phyloP scores from a whole-genome alignment of 192 early-diverging fungal species.

The Umbelopsis ramanniana region DNA sequence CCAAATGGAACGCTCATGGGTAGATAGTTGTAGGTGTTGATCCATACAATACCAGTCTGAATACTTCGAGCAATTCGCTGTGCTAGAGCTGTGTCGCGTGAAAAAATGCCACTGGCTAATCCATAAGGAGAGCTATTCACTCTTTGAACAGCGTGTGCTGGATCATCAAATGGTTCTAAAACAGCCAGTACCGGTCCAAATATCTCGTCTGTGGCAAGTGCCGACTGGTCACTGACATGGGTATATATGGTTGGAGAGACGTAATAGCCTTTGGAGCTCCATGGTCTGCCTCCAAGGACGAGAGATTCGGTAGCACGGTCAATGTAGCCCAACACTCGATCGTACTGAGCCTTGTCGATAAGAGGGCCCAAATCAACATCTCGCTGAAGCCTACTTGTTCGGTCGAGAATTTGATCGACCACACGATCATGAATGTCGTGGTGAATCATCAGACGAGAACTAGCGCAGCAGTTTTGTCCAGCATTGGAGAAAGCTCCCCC shows the following conservation, averaged over 20 bases:
- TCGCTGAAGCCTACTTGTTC: conserved; percentile 42
- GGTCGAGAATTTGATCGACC: conserved; percentile 52
- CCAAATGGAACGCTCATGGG: conserved; percentile 64
- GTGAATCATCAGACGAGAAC: conserved; percentile 74
- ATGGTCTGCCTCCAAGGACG: conserved; percentile 35
- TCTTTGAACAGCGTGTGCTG: conserved; percentile 52
- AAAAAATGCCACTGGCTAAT: conserved; percentile 59
- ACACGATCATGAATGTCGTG: conserved; percentile 67
- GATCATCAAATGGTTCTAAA: conserved; percentile 50
- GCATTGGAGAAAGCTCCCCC: conserved; percentile 63
- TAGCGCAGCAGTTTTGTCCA: conserved; percentile 79
- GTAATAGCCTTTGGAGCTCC: conserved; percentile 50
- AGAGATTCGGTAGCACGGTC: conserved; percentile 37
- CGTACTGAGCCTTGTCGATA: conserved; percentile 60
- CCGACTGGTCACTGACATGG: conserved; percentile 45
- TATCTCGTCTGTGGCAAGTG: conserved; percentile 58
- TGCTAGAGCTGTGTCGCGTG: conserved; percentile 44
- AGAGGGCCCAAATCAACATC: conserved; percentile 51
- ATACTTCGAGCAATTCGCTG: conserved; percentile 47
- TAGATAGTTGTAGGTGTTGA: conserved; percentile 63
- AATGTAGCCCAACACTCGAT: conserved; percentile 56
- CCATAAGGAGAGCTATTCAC: conserved; percentile 58
- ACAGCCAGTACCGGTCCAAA: conserved; percentile 65
- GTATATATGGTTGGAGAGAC: conserved; percentile 63
- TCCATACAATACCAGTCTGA: conserved; percentile 59